Evolutionary conservation across 2,329 filamentous ascomycete species (phyloP).

Genomic region (Cercospora citrullina): DNA sequence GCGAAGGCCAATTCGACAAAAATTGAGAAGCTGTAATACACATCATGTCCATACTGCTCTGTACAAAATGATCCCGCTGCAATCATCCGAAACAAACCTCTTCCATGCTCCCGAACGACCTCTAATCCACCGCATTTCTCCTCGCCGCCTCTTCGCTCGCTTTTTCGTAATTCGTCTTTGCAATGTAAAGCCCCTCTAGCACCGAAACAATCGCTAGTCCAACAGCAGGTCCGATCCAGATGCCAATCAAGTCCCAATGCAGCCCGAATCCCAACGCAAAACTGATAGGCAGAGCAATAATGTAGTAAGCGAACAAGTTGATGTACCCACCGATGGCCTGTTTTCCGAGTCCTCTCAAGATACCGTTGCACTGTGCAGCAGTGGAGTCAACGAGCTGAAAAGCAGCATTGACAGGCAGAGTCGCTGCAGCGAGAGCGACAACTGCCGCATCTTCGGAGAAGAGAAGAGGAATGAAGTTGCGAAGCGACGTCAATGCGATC

Average conservation of each 20-base stretch:
- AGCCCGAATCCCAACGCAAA: slow-evolving; percentile 76
- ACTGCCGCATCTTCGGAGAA: slow-evolving; percentile 70
- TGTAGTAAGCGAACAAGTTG: slow-evolving; percentile 83
- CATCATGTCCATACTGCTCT: background rate
- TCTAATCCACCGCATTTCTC: slow-evolving; percentile 48
- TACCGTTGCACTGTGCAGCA: slow-evolving; percentile 75
- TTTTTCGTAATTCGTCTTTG: slow-evolving; percentile 55
- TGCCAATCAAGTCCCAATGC: slow-evolving; percentile 72
- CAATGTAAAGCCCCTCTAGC: slow-evolving; percentile 60
- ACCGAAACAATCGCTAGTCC: slow-evolving; percentile 63
- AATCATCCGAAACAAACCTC: background rate
- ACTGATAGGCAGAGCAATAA: slow-evolving; percentile 78
- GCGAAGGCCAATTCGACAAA: background rate
- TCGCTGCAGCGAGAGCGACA: slow-evolving; percentile 62
- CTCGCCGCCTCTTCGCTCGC: slow-evolving; percentile 61
- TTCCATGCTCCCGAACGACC: background rate
- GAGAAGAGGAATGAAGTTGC: slow-evolving; percentile 72
- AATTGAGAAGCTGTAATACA: background rate
- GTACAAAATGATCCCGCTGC: background rate
- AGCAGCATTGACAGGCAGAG: slow-evolving; percentile 77
- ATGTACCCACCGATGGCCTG: slow-evolving; percentile 89
- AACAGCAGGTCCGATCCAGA: slow-evolving; percentile 68
- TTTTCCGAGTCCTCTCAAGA: slow-evolving; percentile 81
- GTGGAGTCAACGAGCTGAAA: slow-evolving; percentile 90
- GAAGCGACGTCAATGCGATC: slow-evolving; percentile 64